phyloP scores from a whole-genome alignment of 352 stramenopile genomes.

The Globisporangium apiculatum region DNA sequence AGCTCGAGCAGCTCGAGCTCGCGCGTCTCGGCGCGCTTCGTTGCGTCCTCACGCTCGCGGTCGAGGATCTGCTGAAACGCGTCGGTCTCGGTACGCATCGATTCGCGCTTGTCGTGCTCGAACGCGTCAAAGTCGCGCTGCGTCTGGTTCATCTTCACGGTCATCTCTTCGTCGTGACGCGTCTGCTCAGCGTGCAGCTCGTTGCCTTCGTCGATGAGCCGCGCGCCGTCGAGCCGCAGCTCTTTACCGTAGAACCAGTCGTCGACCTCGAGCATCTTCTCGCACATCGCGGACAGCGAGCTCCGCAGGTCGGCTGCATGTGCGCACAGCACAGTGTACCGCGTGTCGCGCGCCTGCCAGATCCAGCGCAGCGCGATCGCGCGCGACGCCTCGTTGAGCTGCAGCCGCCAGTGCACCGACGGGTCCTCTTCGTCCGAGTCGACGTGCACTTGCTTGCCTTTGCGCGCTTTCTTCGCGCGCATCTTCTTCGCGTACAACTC shows the following conservation, averaged over 20 bases:
- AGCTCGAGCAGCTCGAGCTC: constrained; percentile 74
- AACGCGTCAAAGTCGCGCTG: constrained; percentile 78
- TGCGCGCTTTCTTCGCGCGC: constrained; percentile 56
- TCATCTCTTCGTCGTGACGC: constrained; percentile 71
- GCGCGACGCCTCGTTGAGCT: constrained; percentile 77
- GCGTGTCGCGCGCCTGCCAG: constrained; percentile 63
- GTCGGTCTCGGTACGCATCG: constrained; percentile 44
- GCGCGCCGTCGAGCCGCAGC: constrained; percentile 73
- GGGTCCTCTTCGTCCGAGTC: constrained; percentile 73
- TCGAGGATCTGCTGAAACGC: constrained; percentile 60
- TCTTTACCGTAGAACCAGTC: constrained; percentile 92
- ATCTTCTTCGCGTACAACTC: constrained; percentile 91
- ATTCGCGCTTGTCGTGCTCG: constrained; percentile 57
- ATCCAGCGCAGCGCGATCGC: constrained; percentile 75
- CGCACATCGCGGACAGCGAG: constrained; percentile 42
- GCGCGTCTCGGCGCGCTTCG: constrained; percentile 44
- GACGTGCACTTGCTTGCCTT: constrained; percentile 49
- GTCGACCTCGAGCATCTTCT: constrained; percentile 87
- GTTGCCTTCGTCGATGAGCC: constrained; percentile 44
- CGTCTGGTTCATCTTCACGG: constrained; percentile 72
- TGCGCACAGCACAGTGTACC: constrained; percentile 34
- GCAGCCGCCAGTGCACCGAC: constrained; percentile 63
- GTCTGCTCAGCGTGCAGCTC: constrained; percentile 52
- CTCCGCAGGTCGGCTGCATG: constrained; percentile 49
- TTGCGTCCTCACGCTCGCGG: constrained; percentile 40